Evolutionary conservation across 768 basidiomycete genomes (phyloP).

Genomic region (Fibroporia radiculosa): DNA sequence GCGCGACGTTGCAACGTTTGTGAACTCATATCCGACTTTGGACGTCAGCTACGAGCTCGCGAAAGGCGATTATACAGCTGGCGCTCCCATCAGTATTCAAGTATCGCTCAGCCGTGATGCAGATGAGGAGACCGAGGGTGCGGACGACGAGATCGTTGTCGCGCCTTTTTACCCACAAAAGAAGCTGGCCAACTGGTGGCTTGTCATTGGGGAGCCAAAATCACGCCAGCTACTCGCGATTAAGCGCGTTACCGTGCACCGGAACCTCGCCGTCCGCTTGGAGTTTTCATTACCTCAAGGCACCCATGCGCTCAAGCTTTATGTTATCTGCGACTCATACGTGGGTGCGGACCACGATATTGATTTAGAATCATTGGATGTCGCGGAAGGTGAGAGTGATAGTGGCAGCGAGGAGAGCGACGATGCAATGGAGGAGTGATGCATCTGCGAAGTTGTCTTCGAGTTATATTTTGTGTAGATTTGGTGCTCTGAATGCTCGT

Average conservation of each 20-base stretch:
- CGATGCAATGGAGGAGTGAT: constrained; percentile 56
- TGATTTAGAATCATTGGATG: constrained; percentile 71
- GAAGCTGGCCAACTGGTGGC: constrained; percentile 97
- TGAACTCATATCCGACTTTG: constrained; percentile 95
- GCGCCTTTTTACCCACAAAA: constrained; percentile 88
- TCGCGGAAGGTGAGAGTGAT: constrained; percentile 84
- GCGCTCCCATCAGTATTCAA: constrained; percentile 73
- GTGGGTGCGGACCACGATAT: constrained; percentile 91
- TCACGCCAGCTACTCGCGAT: constrained; percentile 79
- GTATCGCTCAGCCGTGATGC: constrained; percentile 76
- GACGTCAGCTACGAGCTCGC: constrained; percentile 86
- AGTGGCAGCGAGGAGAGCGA: constrained; percentile 65
- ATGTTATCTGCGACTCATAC: constrained; percentile 90
- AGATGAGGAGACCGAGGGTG: constrained; percentile 48
- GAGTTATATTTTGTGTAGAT: background rate
- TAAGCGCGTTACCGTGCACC: constrained; percentile 78
- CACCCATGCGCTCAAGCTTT: constrained; percentile 72
- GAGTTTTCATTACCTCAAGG: constrained; percentile 88
- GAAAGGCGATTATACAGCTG: constrained; percentile 81
- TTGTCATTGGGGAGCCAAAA: constrained; percentile 81
- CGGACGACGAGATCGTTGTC: constrained; percentile 75
- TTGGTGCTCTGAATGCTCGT: background rate
- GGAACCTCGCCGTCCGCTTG: constrained; percentile 72
- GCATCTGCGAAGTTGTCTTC: background rate
- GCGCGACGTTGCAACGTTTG: constrained; percentile 91